Evolutionary conservation across 2,329 filamentous ascomycete species (phyloP).

Genomic region (Aspergillus phoenicis): DNA sequence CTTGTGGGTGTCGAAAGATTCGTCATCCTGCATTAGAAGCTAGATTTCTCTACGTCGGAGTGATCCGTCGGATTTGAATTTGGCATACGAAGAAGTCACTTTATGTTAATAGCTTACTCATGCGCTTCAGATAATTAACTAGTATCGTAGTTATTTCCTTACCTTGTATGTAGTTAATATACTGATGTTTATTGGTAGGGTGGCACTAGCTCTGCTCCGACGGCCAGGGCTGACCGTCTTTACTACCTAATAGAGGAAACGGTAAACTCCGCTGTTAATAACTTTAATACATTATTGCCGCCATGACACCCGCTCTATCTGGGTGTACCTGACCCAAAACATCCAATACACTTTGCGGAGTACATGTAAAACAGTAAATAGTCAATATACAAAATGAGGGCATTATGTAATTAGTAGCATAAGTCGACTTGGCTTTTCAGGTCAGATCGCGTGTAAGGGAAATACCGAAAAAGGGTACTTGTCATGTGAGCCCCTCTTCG

Average conservation of each 20-base stretch:
- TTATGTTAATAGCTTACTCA: background rate
- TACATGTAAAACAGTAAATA: background rate
- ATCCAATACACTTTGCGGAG: background rate
- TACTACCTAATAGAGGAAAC: background rate
- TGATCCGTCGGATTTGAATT: background rate
- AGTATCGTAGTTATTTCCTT: background rate
- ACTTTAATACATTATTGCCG: constrained; percentile 4
- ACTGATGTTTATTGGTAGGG: too few species aligned
- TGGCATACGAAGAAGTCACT: background rate
- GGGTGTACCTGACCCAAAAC: background rate
- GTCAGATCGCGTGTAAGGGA: background rate
- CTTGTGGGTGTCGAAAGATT: background rate
- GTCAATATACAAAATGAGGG: background rate
- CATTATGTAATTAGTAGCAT: too few species aligned
- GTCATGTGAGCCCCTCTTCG: background rate
- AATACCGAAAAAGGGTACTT: background rate
- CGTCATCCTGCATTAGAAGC: background rate
- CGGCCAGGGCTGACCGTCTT: background rate
- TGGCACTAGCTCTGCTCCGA: background rate
- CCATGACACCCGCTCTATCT: background rate
- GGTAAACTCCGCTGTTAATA: constrained; percentile 9
- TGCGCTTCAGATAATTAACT: background rate
- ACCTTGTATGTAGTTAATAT: too few species aligned
- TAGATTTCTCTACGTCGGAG: background rate
- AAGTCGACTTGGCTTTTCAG: background rate